Evolutionary conservation across 345 rosid species (phyloP).

Genomic region (Microcos paniculata): DNA sequence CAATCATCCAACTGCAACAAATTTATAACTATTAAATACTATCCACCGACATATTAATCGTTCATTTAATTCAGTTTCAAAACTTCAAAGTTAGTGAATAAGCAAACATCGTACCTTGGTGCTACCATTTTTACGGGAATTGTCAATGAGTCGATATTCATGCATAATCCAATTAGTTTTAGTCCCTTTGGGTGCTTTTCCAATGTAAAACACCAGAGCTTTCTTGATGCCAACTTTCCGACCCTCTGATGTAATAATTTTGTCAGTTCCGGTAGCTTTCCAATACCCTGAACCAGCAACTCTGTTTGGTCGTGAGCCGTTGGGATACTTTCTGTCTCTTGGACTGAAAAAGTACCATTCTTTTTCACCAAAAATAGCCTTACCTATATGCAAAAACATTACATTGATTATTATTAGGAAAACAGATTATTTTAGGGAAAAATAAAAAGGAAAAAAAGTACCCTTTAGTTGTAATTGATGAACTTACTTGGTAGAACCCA

Average conservation of each 20-base stretch:
- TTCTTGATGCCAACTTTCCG: slow-evolving; percentile 90
- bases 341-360: slow-evolving; percentile 99
- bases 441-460: not conserved
- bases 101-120: slow-evolving; percentile 44
- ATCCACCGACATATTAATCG: not conserved
- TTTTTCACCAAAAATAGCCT: slow-evolving; percentile 86
- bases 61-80: too few relatives aligned
- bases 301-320: slow-evolving; percentile 90
- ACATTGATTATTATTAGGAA: not conserved
- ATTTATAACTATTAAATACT: not conserved
- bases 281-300: slow-evolving; percentile 97
- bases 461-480: not conserved
- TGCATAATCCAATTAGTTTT: slow-evolving; percentile 99
- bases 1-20: slow-evolving; percentile 79
- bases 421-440: not conserved
- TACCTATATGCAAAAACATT: slow-evolving; percentile 39
- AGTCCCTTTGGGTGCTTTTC: slow-evolving; percentile 90
- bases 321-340: slow-evolving; percentile 88
- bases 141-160: slow-evolving; percentile 80
- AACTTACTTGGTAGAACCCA: slow-evolving; percentile 83
- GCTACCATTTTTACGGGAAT: slow-evolving; percentile 60
- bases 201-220: slow-evolving; percentile 88
- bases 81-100: too few relatives aligned
- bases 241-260: slow-evolving; percentile 62
- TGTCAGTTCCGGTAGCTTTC: slow-evolving; percentile 99